Conservation (phyloP, 176 grass and related monocot species). For the Thalia dealbata region DNA sequence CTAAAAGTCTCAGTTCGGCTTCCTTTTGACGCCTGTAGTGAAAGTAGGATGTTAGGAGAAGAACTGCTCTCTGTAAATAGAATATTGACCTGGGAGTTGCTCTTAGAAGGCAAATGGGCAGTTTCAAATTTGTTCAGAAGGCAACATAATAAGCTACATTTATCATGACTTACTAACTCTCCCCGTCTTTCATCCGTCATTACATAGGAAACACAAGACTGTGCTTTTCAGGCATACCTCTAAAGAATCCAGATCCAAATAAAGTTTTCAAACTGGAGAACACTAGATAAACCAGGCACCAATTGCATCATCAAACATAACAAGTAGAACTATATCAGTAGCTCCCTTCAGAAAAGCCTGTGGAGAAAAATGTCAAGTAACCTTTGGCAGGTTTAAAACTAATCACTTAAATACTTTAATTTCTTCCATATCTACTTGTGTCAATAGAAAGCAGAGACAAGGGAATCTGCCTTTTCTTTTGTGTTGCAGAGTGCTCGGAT, state of each 20-base stretch:
- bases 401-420: slow-evolving; percentile 55
- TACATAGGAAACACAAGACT: slow-evolving; percentile 55
- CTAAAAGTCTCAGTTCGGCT: slow-evolving; percentile 86
- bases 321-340: slow-evolving; percentile 94
- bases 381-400: slow-evolving; percentile 70
- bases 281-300: slow-evolving; percentile 99
- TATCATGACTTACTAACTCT: slow-evolving; percentile 33
- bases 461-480: neutral
- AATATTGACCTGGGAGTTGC: slow-evolving; percentile 2
- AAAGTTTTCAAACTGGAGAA: slow-evolving; percentile 98
- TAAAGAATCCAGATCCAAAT: slow-evolving; percentile 92
- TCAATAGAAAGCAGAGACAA: neutral
- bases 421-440: slow-evolving; percentile 6
- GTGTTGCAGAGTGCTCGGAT: neutral
- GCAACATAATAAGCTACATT: slow-evolving; percentile 25
- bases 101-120: slow-evolving; percentile 29
- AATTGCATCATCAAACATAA: slow-evolving; percentile 99
- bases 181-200: slow-evolving; percentile 20
- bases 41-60: slow-evolving; percentile 39
- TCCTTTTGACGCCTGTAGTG: slow-evolving; percentile 80
- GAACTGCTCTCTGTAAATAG: slow-evolving; percentile 10
- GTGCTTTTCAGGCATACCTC: slow-evolving; percentile 96
- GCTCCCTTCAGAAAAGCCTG: slow-evolving; percentile 92
- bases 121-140: slow-evolving; percentile 26
- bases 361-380: slow-evolving; percentile 99